Percentiles rank a stretch among this genome's conserved stretches.
phyloP scores from a whole-genome alignment of 768 basidiomycete species.

The Xerocomus brunneocitrinus region DNA sequence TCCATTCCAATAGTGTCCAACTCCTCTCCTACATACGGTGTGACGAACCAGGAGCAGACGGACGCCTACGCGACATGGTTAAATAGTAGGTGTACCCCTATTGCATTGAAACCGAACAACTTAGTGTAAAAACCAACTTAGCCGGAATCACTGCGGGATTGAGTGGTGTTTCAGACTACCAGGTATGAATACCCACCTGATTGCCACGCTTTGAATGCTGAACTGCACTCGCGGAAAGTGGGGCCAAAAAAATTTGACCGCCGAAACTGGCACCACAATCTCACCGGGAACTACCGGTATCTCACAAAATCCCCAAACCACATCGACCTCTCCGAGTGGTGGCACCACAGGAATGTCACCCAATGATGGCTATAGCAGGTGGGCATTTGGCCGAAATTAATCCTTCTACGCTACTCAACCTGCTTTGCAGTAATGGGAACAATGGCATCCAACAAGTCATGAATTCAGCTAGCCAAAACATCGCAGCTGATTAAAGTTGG shows the following conservation, averaged over 20 bases:
- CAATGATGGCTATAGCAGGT: constrained; percentile 58
- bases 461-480: constrained; percentile 31
- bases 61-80: constrained; percentile 55
- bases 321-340: constrained; percentile 26
- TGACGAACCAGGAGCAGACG: constrained; percentile 49
- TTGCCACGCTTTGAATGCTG: constrained; percentile 1
- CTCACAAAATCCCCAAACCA: constrained; percentile 30
- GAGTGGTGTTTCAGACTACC: constrained; percentile 26
- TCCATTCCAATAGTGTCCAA: constrained; percentile 11
- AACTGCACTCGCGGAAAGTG: constrained; percentile 36
- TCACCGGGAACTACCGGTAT: constrained; percentile 27
- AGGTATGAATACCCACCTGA: constrained; percentile 17
- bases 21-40: constrained; percentile 37
- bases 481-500: constrained; percentile 26
- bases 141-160: constrained; percentile 39
- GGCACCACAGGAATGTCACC: constrained; percentile 50
- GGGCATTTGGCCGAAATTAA: constrained; percentile 7
- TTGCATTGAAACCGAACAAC: not conserved
- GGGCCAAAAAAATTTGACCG: constrained; percentile 50
- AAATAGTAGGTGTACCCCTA: constrained; percentile 32
- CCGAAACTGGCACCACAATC: constrained; percentile 44
- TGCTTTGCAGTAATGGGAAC: constrained; percentile 25
- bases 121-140: constrained; percentile 18
- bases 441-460: constrained; percentile 31
- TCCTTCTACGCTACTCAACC: not conserved